These are phyloP conservation scores for Podila clonocystis DNA, from an alignment of 192 early-diverging fungal genomes.

Conservation along the genomic window DNA sequence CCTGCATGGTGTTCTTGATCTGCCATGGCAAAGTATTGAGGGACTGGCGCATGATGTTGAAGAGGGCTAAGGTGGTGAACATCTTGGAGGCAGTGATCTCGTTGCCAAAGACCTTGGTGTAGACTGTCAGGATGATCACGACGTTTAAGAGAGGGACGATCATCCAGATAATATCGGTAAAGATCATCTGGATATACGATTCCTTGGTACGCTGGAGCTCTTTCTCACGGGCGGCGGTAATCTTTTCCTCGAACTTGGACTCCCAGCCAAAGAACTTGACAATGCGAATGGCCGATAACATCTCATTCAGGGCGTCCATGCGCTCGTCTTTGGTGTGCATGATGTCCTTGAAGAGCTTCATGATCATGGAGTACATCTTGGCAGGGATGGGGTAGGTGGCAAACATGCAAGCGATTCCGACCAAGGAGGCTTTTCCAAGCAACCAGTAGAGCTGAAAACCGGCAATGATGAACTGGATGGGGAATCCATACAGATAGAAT, in stretches of 20 bases:
- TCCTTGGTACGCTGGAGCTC: slow-evolving; percentile 68
- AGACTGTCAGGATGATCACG: slow-evolving; percentile 66
- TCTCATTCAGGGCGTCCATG: slow-evolving; percentile 84
- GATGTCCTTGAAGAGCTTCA: slow-evolving; percentile 61
- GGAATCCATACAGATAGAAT: slow-evolving; percentile 71
- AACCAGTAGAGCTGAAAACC: slow-evolving; percentile 76
- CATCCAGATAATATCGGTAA: slow-evolving; percentile 64
- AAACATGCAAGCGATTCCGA: slow-evolving; percentile 76
- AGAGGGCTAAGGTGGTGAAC: slow-evolving; percentile 79
- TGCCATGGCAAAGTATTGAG: slow-evolving; percentile 72
- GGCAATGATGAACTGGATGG: slow-evolving; percentile 74
- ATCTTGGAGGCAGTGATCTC: slow-evolving; percentile 68
- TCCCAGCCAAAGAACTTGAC: slow-evolving; percentile 96
- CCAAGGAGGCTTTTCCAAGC: slow-evolving; percentile 85
- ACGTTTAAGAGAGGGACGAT: slow-evolving; percentile 71
- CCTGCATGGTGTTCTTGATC: slow-evolving; percentile 67
- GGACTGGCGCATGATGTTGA: slow-evolving; percentile 73
- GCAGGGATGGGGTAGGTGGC: slow-evolving; percentile 69
- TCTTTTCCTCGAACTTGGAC: slow-evolving; percentile 72
- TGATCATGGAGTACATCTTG: slow-evolving; percentile 58
- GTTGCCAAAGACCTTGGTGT: slow-evolving; percentile 68
- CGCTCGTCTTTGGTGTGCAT: slow-evolving; percentile 81
- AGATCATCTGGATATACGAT: slow-evolving; percentile 64
- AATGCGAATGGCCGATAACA: slow-evolving; percentile 82
- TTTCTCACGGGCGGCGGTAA: slow-evolving; percentile 70